These are phyloP conservation scores for Aphanomyces stellatus DNA, from an alignment of 352 stramenopile species.

Conservation along the genomic window DNA sequence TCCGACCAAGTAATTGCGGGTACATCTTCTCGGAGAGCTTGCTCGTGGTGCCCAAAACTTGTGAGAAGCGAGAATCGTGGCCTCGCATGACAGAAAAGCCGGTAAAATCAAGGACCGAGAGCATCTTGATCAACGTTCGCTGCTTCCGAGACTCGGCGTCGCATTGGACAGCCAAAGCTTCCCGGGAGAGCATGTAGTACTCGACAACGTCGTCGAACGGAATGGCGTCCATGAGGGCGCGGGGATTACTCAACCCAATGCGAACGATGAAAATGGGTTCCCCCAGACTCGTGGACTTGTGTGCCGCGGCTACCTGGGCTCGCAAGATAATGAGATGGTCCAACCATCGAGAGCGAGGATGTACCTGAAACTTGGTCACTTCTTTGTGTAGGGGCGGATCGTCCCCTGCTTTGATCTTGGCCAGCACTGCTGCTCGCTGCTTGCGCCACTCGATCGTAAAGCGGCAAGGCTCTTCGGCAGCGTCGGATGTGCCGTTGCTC, in stretches of 20 bases:
- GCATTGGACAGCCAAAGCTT: neutral
- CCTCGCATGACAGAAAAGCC: neutral
- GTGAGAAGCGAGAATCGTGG: neutral
- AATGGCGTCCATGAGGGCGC: slow-evolving; percentile 1
- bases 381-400: neutral
- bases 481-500: neutral
- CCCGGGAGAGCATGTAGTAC: slow-evolving; percentile 9
- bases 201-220: slow-evolving; percentile 11
- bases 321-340: neutral
- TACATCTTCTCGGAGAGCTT: slow-evolving; percentile 15
- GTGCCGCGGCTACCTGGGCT: neutral
- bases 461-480: slow-evolving; percentile 2
- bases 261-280: slow-evolving; percentile 10
- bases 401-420: neutral
- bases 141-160: neutral
- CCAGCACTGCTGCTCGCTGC: neutral
- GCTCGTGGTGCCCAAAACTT: neutral
- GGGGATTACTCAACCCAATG: slow-evolving; percentile 13
- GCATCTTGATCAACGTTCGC: neutral
- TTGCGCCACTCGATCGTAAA: slow-evolving; percentile 11
- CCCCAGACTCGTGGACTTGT: slow-evolving; percentile 7
- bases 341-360: neutral
- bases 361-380: slow-evolving; percentile 14
- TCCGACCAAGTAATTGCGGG: slow-evolving; percentile 2
- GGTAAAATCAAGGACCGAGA: slow-evolving; percentile 7